Evolutionary conservation across 805 yeast genomes (phyloP).

Genomic region (Candida qinlingensis): DNA sequence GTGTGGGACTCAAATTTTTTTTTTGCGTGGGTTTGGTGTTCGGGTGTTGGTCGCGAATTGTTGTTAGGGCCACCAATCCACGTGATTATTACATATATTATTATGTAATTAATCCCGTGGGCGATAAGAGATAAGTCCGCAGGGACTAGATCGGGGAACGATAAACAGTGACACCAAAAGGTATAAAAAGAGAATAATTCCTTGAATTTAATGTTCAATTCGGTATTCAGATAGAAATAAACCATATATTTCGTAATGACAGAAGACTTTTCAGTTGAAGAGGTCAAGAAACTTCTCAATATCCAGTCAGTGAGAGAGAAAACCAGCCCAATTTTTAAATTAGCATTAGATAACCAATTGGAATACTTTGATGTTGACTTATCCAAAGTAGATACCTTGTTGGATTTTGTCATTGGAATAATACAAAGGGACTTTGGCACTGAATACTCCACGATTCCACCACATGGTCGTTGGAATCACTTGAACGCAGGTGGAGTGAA

Average conservation of each 20-base stretch:
- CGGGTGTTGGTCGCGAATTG: not conserved
- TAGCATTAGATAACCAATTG: constrained; percentile 32
- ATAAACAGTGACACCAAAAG: no score
- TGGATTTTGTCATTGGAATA: constrained; percentile 37
- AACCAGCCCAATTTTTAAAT: constrained; percentile 36
- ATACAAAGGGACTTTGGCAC: constrained; percentile 41
- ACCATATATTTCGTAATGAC: not conserved
- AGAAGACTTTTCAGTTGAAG: not conserved
- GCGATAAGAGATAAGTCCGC: constrained; percentile 5
- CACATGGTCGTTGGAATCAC: constrained; percentile 68
- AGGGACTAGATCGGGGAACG: not conserved
- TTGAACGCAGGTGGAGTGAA: constrained; percentile 44
- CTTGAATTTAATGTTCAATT: not conserved
- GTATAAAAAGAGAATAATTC: not conserved
- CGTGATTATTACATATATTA: not conserved
- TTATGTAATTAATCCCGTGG: not conserved
- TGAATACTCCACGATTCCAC: constrained; percentile 44
- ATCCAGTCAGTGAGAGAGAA: constrained; percentile 54
- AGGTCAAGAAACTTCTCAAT: constrained; percentile 35
- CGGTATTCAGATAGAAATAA: no score
- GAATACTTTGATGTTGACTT: constrained; percentile 43
- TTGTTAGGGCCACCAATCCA: not conserved
- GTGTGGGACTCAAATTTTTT: constrained; percentile 11
- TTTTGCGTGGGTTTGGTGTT: constrained; percentile 5
- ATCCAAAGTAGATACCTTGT: constrained; percentile 34